phyloP scores from a whole-genome alignment of 495 filamentous ascomycete genomes.

The Neurospora hispaniola region DNA sequence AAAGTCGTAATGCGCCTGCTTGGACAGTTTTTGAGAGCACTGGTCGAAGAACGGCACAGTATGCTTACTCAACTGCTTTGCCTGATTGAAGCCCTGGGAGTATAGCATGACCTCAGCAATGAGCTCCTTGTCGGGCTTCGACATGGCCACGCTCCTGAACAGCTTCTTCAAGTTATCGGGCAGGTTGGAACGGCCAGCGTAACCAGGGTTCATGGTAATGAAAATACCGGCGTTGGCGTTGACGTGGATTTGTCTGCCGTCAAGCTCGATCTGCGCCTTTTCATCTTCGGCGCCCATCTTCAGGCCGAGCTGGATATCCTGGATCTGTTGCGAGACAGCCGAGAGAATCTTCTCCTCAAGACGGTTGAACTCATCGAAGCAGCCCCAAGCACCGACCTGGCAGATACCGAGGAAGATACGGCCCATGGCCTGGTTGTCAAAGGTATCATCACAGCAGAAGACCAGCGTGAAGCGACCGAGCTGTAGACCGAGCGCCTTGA shows the following conservation, averaged over 20 bases:
- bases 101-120: slow-evolving; percentile 99
- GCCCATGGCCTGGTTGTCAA: slow-evolving; percentile 99
- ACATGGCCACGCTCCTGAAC: slow-evolving; percentile 98
- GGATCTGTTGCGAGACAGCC: slow-evolving; percentile 95
- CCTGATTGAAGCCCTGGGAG: slow-evolving; percentile 95
- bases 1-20: slow-evolving; percentile 98
- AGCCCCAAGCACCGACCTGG: slow-evolving; percentile 98
- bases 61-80: slow-evolving; percentile 83
- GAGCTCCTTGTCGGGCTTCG: slow-evolving; percentile 97
- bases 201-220: slow-evolving; percentile 99
- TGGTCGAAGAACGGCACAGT: slow-evolving; percentile 97
- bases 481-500: slow-evolving; percentile 93
- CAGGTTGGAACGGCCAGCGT: slow-evolving; percentile 93
- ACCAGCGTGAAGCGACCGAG: slow-evolving; percentile 95
- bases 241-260: slow-evolving; percentile 77
- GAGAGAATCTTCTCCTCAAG: slow-evolving; percentile 94
- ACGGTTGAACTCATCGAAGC: slow-evolving; percentile 99
- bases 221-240: slow-evolving; percentile 94
- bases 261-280: slow-evolving; percentile 81
- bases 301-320: slow-evolving; percentile 95
- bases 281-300: slow-evolving; percentile 67
- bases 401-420: slow-evolving; percentile 99
- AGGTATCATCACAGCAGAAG: slow-evolving; percentile 98
- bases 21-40: slow-evolving; percentile 69
- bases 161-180: slow-evolving; percentile 99